These are phyloP conservation scores for Dryas integrifolia DNA, from an alignment of 331 rosid species.

Conservation along the genomic window DNA sequence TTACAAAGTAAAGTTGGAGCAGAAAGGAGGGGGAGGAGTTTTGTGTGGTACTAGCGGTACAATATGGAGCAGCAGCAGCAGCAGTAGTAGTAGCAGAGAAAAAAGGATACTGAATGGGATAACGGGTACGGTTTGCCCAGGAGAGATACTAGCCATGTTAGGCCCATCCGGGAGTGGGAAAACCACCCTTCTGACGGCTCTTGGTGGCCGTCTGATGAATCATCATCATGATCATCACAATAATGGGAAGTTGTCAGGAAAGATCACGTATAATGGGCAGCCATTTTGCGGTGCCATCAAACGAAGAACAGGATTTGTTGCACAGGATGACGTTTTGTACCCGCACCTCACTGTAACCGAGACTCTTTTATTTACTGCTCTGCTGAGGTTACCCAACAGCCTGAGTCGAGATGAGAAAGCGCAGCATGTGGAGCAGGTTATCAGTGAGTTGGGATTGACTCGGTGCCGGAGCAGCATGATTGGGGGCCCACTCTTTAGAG, in stretches of 20 bases:
- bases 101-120: constrained; percentile 76
- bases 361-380: constrained; percentile 88
- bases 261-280: constrained; percentile 68
- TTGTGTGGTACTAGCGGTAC: constrained; percentile 23
- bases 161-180: constrained; percentile 99
- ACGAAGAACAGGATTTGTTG: constrained; percentile 86
- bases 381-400: constrained; percentile 74
- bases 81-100: constrained; percentile 45
- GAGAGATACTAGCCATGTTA: constrained; percentile 92
- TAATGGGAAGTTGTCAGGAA: constrained; percentile 62
- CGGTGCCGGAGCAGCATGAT: constrained; percentile 87
- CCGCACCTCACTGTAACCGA: constrained; percentile 88
- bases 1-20: constrained; percentile 76
- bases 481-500: constrained; percentile 93
- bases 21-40: constrained; percentile 34
- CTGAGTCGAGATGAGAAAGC: constrained; percentile 59
- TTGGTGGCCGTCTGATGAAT: constrained; percentile 72
- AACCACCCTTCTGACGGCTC: constrained; percentile 91
- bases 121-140: constrained; percentile 81
- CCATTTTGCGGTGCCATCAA: constrained; percentile 75
- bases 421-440: constrained; percentile 73
- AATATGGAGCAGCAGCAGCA: constrained; percentile 8
- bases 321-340: constrained; percentile 89
- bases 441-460: constrained; percentile 64
- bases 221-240: background rate